Evolutionary conservation across 2,329 filamentous ascomycete species (phyloP).

Genomic region (Fusarium sp.): DNA sequence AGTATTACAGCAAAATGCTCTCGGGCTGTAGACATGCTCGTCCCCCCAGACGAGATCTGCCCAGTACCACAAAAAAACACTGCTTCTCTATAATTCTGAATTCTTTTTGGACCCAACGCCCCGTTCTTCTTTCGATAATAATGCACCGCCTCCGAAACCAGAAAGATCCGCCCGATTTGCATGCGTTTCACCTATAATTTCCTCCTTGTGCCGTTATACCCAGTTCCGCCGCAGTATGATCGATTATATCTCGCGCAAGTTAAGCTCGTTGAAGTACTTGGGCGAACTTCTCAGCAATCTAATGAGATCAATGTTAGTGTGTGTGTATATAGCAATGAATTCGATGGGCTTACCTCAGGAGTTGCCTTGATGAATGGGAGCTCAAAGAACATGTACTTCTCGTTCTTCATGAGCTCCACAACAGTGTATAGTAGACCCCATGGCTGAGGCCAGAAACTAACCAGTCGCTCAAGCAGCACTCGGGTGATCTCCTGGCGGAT

Average conservation of each 20-base stretch:
- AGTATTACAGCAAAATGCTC: slow-evolving; percentile 49
- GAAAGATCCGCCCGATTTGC: slow-evolving; percentile 33
- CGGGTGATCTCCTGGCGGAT: slow-evolving; percentile 92
- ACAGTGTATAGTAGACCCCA: slow-evolving; percentile 94
- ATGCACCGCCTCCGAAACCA: slow-evolving; percentile 43
- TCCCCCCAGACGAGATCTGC: slow-evolving; percentile 45
- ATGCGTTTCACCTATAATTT: slow-evolving; percentile 31
- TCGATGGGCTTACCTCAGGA: slow-evolving; percentile 74
- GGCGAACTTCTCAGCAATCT: slow-evolving; percentile 54
- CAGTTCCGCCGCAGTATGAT: slow-evolving; percentile 10
- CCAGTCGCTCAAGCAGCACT: slow-evolving; percentile 85
- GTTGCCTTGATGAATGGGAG: slow-evolving; percentile 90
- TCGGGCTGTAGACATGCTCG: slow-evolving; percentile 22
- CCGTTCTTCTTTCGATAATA: slow-evolving; percentile 27
- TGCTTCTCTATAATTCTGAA: slow-evolving; percentile 45
- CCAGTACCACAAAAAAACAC: slow-evolving; percentile 28
- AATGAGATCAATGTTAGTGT: slow-evolving; percentile 18
- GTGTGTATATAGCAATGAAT: too few relatives aligned
- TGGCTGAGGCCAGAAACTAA: slow-evolving; percentile 91
- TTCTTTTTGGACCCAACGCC: slow-evolving; percentile 46
- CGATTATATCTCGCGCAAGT: slow-evolving; percentile 8
- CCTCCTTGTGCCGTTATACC: slow-evolving; percentile 30
- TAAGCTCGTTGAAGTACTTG: slow-evolving; percentile 51
- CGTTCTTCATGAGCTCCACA: slow-evolving; percentile 90
- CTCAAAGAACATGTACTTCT: slow-evolving; percentile 91